Evolutionary conservation across 768 basidiomycete genomes (phyloP).

Genomic region (Xerocomellus amylosporus): DNA sequence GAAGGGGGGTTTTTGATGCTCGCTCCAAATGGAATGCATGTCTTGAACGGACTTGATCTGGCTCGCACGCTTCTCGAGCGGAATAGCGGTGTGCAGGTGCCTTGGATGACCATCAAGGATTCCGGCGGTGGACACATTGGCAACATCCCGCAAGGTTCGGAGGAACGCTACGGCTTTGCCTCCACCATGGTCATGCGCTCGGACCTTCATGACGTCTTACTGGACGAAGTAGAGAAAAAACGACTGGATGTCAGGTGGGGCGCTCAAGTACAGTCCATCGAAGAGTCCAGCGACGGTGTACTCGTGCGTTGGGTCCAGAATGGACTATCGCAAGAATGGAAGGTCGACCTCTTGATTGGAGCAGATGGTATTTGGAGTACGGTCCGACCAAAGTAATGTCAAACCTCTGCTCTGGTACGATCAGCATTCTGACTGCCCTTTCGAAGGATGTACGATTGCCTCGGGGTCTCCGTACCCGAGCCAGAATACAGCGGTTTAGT

Average conservation of each 20-base stretch:
- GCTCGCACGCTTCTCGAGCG: slow-evolving; percentile 23
- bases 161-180: slow-evolving; percentile 26
- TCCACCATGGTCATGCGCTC: slow-evolving; percentile 29
- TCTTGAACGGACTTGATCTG: slow-evolving; percentile 27
- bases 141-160: slow-evolving; percentile 26
- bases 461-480: slow-evolving; percentile 17
- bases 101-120: slow-evolving; percentile 22
- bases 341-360: slow-evolving; percentile 31
- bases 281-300: slow-evolving; percentile 25
- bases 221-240: slow-evolving; percentile 26
- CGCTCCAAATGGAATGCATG: slow-evolving; percentile 30
- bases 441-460: slow-evolving; percentile 23
- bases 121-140: slow-evolving; percentile 22
- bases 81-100: slow-evolving; percentile 17
- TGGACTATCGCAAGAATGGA: slow-evolving; percentile 19
- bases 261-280: slow-evolving; percentile 22
- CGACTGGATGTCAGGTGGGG: slow-evolving; percentile 21
- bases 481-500: slow-evolving; percentile 32
- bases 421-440: not conserved
- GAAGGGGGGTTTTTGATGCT: slow-evolving; percentile 30
- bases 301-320: slow-evolving; percentile 27
- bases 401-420: not conserved
- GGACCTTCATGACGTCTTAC: slow-evolving; percentile 32
- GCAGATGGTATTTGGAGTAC: slow-evolving; percentile 34
- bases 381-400: slow-evolving; percentile 22